Evolutionary conservation across 2,329 filamentous ascomycete genomes (phyloP).

Genomic region (Sporothrix phasma): DNA sequence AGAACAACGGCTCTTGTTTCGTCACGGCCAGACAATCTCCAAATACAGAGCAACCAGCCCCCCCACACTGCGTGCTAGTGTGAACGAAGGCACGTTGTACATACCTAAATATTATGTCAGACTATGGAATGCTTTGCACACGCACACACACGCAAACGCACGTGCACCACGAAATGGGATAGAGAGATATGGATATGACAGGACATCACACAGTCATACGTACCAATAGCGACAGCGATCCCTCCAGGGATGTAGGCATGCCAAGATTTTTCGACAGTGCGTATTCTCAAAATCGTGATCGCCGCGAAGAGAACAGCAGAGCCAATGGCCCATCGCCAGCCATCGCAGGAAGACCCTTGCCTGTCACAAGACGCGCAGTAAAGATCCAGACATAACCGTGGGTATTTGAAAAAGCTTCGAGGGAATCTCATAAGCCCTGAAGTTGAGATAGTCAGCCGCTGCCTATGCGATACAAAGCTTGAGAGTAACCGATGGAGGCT

Average conservation of each 20-base stretch:
- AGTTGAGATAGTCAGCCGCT: not conserved
- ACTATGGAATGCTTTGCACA: not conserved
- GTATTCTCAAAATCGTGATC: constrained; percentile 61
- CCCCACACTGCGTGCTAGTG: constrained; percentile 74
- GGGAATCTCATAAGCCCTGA: constrained; percentile 74
- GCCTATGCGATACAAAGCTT: not conserved
- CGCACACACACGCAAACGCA: too few relatives aligned
- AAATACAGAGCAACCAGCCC: constrained; percentile 68
- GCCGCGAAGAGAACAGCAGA: constrained; percentile 65
- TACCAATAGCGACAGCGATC: constrained; percentile 88
- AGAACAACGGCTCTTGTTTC: constrained; percentile 82
- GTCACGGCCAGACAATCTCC: constrained; percentile 46
- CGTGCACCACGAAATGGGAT: too few relatives aligned
- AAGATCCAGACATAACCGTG: constrained; percentile 98
- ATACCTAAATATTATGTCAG: constrained; percentile 49
- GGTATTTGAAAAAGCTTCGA: constrained; percentile 87
- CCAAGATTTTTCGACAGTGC: constrained; percentile 49
- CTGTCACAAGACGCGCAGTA: constrained; percentile 85
- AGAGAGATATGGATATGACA: too few relatives aligned
- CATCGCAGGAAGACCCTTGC: constrained; percentile 75
- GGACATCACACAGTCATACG: constrained; percentile 24
- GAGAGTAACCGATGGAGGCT: not conserved
- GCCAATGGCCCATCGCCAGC: constrained; percentile 69
- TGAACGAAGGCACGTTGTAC: constrained; percentile 97
- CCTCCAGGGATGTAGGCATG: constrained; percentile 74